Percentiles rank a stretch among this genome's conserved stretches.
phyloP scores from a whole-genome alignment of 768 basidiomycete genomes.

The Amanita exitialis region DNA sequence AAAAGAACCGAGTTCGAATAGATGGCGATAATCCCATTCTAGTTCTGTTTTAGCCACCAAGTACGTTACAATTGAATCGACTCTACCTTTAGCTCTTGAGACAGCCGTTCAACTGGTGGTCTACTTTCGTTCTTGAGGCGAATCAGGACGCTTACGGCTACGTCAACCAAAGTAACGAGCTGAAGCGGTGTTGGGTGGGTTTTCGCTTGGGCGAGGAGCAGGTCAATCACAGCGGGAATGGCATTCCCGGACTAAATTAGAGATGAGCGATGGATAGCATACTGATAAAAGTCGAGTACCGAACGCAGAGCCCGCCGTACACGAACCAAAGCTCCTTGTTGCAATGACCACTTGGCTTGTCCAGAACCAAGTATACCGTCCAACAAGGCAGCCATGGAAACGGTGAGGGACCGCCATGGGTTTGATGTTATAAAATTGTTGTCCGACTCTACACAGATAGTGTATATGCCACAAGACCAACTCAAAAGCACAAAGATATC shows the following conservation, averaged over 20 bases:
- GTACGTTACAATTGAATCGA: neutral
- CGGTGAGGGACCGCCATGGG: slow-evolving; percentile 41
- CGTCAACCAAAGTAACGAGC: slow-evolving; percentile 48
- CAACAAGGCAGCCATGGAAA: slow-evolving; percentile 48
- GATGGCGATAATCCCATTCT: slow-evolving; percentile 50
- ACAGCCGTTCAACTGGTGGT: slow-evolving; percentile 29
- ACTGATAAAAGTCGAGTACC: slow-evolving; percentile 24
- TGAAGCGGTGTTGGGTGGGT: slow-evolving; percentile 29
- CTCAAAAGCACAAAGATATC: slow-evolving; percentile 61
- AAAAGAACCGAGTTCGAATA: slow-evolving; percentile 57
- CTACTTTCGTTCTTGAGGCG: slow-evolving; percentile 51
- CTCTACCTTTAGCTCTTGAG: slow-evolving; percentile 36
- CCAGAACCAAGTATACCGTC: slow-evolving; percentile 48
- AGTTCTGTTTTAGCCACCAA: slow-evolving; percentile 3
- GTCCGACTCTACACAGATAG: slow-evolving; percentile 34
- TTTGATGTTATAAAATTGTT: slow-evolving; percentile 34
- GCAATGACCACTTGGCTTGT: slow-evolving; percentile 46
- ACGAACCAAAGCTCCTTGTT: slow-evolving; percentile 49
- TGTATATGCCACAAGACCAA: slow-evolving; percentile 62
- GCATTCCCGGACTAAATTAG: slow-evolving; percentile 26
- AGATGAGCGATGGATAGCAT: neutral
- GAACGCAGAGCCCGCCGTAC: slow-evolving; percentile 60
- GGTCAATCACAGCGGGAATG: slow-evolving; percentile 40
- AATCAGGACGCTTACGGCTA: slow-evolving; percentile 59
- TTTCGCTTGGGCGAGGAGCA: slow-evolving; percentile 43